Evolutionary conservation across 768 basidiomycete species (phyloP).

Genomic region (Galerina marginata): DNA sequence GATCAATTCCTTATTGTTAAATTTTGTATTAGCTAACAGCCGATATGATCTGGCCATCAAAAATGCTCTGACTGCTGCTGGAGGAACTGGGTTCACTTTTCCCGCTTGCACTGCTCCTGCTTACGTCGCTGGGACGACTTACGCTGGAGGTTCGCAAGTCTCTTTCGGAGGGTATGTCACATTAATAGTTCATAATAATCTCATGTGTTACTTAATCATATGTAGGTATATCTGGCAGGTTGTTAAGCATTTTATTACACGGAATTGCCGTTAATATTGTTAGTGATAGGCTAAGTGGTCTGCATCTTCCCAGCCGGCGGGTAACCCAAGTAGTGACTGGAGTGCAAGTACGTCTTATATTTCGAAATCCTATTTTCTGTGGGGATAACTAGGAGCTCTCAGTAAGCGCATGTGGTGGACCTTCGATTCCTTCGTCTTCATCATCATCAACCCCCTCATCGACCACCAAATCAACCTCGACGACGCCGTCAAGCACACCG

Average conservation of each 20-base stretch:
- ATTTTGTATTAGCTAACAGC: conserved; percentile 48
- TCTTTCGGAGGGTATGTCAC: conserved; percentile 59
- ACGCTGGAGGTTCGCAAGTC: conserved; percentile 56
- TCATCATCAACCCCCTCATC: conserved; percentile 24
- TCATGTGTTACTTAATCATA: conserved; percentile 6
- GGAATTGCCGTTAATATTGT: not conserved
- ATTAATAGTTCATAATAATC: not conserved
- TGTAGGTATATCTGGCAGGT: conserved; percentile 71
- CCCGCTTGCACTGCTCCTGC: conserved; percentile 64
- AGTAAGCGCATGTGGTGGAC: conserved; percentile 62
- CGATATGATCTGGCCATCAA: conserved; percentile 68
- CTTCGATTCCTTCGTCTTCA: conserved; percentile 27
- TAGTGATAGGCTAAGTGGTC: conserved; percentile 62
- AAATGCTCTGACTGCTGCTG: conserved; percentile 59
- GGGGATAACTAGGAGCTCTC: conserved; percentile 1
- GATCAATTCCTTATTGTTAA: not conserved
- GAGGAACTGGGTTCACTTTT: conserved; percentile 72
- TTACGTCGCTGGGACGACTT: conserved; percentile 52
- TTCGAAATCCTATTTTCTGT: not conserved
- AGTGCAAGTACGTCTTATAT: conserved; percentile 54
- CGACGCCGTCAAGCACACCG: conserved; percentile 16
- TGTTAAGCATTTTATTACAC: conserved; percentile 3
- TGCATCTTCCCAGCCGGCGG: conserved; percentile 51
- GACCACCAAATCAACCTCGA: conserved; percentile 18
- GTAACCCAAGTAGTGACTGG: conserved; percentile 63